Base-by-base conservation (phyloP, 768 basidiomycete genomes). In the Termitomyces sp. region DNA sequence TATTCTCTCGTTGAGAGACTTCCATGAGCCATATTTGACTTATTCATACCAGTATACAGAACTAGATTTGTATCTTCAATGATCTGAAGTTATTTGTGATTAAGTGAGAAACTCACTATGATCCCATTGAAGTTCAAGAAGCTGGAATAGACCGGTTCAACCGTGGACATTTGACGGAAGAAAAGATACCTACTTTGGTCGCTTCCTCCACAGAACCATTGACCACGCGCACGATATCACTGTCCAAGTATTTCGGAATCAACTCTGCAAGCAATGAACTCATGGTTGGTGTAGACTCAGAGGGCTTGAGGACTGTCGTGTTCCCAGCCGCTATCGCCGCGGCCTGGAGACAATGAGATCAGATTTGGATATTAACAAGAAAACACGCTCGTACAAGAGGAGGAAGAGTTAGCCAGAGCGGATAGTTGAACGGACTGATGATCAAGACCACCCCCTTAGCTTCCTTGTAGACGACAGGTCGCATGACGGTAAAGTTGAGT, bases 321-420 rank as follows among this genome's bases (percentile, higher is more conserved):
- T 87, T 87, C 6, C 94, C 94, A 2, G 92, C 90, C 0, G 92
- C 87, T 45, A 96, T 82, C 1, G 93, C 93, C 8, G 87, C 87
- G 49, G 80, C 80, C 76, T 79, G 63, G 37, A 57, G 47, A 49
- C 48, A 32, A 56, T n/a, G 38, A 45, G 42, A 54, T 7, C 54
- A 57, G 47, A 37, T 50, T 12, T 10, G 8, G 29, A 12, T 40
- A 57, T 43, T 57, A 25, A 38, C 15, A 38, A 14, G 54, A 38
- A n/a, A 57, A 17, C 17, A 34, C 8, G 20, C 47, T 34, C 53
- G 37, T 61, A 88, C 88, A 64, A 93, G 62, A 12, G 88, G 88
- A 0, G 78, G 74, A 8, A 90, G 42, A 0, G 80, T 70, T 56
- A 89, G 71, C 77, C 79, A 86, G 12, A 91, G 61, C 0, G 90